phyloP scores from a whole-genome alignment of 2,329 filamentous ascomycete species.

The Beauveria sp. region DNA sequence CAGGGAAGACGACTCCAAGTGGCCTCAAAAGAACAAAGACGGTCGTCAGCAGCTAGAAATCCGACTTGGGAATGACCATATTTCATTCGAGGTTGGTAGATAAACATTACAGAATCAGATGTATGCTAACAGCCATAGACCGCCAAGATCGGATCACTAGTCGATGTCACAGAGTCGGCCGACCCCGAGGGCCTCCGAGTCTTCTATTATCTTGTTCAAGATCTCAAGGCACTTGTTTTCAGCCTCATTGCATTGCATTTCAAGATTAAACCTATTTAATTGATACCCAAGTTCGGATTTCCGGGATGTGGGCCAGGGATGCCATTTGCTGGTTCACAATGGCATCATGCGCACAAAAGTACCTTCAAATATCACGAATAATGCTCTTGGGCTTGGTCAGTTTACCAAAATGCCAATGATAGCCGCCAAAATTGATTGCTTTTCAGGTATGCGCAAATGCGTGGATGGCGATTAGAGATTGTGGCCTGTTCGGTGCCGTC shows the following conservation, averaged over 20 bases:
- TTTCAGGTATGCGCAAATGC: too few species aligned
- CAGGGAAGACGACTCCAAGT: slow-evolving; percentile 96
- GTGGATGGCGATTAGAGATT: neutral
- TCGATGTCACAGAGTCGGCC: slow-evolving; percentile 91
- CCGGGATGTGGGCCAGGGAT: neutral
- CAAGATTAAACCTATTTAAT: slow-evolving; percentile 77
- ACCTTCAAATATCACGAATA: neutral
- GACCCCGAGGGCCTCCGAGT: slow-evolving; percentile 94
- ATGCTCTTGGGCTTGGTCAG: neutral
- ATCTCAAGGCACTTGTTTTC: slow-evolving; percentile 93
- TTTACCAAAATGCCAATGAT: neutral
- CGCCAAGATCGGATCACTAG: slow-evolving; percentile 93
- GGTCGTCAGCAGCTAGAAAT: slow-evolving; percentile 96
- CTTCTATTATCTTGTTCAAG: slow-evolving; percentile 98
- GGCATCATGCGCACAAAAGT: neutral
- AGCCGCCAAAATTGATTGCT: neutral
- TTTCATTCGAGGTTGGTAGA: slow-evolving; percentile 79
- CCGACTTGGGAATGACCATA: slow-evolving; percentile 85
- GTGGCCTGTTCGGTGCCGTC: neutral
- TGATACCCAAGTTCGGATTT: slow-evolving; percentile 1
- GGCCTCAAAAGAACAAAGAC: slow-evolving; percentile 99
- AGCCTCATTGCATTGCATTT: slow-evolving; percentile 95
- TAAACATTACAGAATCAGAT: neutral
- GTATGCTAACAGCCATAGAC: slow-evolving; percentile 50
- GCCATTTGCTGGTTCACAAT: neutral